phyloP scores from a whole-genome alignment of 1,139 yeast genomes.

The Zygoascus meyerae region DNA sequence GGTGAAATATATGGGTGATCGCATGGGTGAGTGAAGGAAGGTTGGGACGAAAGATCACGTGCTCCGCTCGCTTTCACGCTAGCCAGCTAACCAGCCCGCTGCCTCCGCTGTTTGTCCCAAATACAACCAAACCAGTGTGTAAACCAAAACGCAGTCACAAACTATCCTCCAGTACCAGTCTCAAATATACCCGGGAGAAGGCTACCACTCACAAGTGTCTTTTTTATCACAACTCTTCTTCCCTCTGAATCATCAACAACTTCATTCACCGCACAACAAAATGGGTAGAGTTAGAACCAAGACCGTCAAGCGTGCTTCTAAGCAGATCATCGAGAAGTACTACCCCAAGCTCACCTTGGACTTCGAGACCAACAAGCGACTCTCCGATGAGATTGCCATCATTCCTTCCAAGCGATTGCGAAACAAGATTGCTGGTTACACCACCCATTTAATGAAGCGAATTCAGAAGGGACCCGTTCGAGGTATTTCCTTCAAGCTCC shows the following conservation, averaged over 20 bases:
- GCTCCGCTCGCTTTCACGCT: no score
- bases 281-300: conserved; percentile 54
- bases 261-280: neutral
- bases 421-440: conserved; percentile 99
- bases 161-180: neutral
- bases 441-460: conserved; percentile 99
- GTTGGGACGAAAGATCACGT: neutral
- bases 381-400: conserved; percentile 96
- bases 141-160: neutral
- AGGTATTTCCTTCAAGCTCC: conserved; percentile 99
- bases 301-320: conserved; percentile 99
- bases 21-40: neutral
- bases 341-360: conserved; percentile 99
- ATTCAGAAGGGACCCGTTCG: conserved; percentile 99
- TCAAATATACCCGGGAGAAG: neutral
- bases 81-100: no score
- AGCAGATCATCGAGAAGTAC: conserved; percentile 99
- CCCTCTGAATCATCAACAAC: conserved; percentile 11
- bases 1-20: neutral
- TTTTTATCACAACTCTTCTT: conserved; percentile 7
- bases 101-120: no score
- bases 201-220: conserved; percentile 2
- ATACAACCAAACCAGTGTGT: no score
- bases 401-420: conserved; percentile 99
- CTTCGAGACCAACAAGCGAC: conserved; percentile 99